Conservation (phyloP, 176 grass and related monocot species). For the Musa schizocarpa region DNA sequence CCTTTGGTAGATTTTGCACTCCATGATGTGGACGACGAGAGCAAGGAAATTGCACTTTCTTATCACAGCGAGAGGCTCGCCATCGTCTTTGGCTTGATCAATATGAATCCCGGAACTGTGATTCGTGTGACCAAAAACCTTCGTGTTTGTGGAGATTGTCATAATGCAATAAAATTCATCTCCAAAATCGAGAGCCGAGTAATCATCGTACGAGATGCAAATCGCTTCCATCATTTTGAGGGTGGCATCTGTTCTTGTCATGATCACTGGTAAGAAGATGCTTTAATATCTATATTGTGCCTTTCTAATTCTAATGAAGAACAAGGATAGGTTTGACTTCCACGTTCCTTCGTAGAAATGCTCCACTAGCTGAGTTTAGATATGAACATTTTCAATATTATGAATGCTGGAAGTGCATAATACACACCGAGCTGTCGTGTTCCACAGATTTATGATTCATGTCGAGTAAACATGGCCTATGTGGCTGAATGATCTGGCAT, state of each 20-base stretch:
- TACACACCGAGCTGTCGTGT: too few relatives aligned
- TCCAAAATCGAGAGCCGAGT: slow-evolving; percentile 5
- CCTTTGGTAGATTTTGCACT: slow-evolving; percentile 14
- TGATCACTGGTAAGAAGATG: slow-evolving; percentile 9
- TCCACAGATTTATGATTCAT: too few relatives aligned
- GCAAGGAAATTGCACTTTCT: slow-evolving; percentile 15
- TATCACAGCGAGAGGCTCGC: slow-evolving; percentile 20
- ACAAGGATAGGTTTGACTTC: background rate
- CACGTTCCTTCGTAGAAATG: background rate
- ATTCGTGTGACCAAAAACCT: slow-evolving; percentile 13
- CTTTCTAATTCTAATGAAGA: background rate
- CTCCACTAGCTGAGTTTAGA: too few relatives aligned
- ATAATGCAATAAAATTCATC: slow-evolving; percentile 12
- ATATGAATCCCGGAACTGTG: background rate
- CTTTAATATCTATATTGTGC: background rate
- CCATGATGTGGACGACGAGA: slow-evolving; percentile 19
- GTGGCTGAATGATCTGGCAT: too few relatives aligned
- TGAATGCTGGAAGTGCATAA: too few relatives aligned
- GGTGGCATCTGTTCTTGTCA: slow-evolving; percentile 3
- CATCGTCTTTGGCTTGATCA: slow-evolving; percentile 3
- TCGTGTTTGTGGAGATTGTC: slow-evolving; percentile 17
- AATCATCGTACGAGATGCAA: slow-evolving; percentile 7
- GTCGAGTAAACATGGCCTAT: too few relatives aligned
- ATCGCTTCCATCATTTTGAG: slow-evolving; percentile 14
- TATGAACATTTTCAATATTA: too few relatives aligned